Evolutionary conservation across 2,329 filamentous ascomycete genomes (phyloP), one percentile per base, ranked within the genome.

Genomic region (Fusarium sp.): DNA sequence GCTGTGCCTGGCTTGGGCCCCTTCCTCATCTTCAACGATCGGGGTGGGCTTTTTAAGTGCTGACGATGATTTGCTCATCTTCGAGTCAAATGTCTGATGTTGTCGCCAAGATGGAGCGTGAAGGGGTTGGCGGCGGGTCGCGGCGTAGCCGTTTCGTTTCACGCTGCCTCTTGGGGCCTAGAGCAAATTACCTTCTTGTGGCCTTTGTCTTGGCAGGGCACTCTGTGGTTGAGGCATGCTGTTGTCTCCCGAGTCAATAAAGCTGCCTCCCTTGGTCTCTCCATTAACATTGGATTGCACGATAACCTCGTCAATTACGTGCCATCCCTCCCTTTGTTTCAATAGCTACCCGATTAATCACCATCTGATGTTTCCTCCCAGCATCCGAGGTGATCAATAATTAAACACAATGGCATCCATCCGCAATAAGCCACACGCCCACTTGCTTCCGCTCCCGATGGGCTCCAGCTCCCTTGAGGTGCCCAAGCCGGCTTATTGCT

Each of bases 81-180:
- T 47, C 22, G 42, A 47, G 42, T 47, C 42, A 47, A 47, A 47
- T 14, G 47, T 14, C 47, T 33, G n/a, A 35, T 35, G 38, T 16
- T 40, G 58, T 25, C 58, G 57, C 36, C n/a, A 42, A 73, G 42
- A 64, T 57, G 29, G 56, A 66, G 66, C 60, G 57, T 11, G 35
- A 64, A 57, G 63, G 66, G 60, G 54, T 59, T 59, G 63, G 60
- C 61, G 68, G 70, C 70, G 69, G 62, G 65, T 69, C 60, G 54
- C 59, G 69, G 63, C 70, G 71, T 69, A 68, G 58, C 74, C 75
- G 75, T 77, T 78, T 78, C 65, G 76, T 78, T 78, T 78, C 74
- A 73, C 66, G 66, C 66, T 57, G 66, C 71, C 69, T 58, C 56
- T 76, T 75, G 31, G 14, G 71, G 76, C 52, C 62, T 71, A 76